These are phyloP conservation scores for Rubia occidens DNA, from an alignment of 305 asterid species.

Conservation along the genomic window DNA sequence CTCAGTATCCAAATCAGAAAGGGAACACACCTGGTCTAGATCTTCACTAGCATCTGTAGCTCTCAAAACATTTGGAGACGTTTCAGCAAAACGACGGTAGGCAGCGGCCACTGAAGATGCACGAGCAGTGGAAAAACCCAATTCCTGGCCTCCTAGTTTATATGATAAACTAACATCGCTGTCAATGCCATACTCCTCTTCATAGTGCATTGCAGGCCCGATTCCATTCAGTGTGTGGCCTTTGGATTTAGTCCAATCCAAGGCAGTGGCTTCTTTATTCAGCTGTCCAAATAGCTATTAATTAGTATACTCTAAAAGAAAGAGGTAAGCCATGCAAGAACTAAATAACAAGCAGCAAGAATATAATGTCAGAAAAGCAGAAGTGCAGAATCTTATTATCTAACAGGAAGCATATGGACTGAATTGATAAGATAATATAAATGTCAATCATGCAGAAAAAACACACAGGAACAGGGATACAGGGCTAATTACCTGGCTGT, in stretches of 20 bases:
- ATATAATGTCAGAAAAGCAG: neutral
- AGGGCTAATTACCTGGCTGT: constrained; percentile 47
- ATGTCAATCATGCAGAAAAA: neutral
- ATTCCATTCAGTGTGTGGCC: constrained; percentile 53
- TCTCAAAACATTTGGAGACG: constrained; percentile 26
- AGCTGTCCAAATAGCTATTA: constrained; percentile 41
- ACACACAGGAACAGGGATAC: neutral
- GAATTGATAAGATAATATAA: neutral
- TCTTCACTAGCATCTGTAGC: constrained; percentile 28
- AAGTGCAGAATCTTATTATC: neutral
- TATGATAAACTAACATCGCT: constrained; percentile 29
- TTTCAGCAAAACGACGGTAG: constrained; percentile 46
- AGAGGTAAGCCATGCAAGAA: neutral
- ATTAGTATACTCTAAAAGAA: constrained; percentile 15
- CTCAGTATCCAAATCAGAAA: neutral
- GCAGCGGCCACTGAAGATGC: constrained; percentile 82
- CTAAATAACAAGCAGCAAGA: neutral
- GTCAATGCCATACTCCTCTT: constrained; percentile 32
- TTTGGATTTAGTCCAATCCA: constrained; percentile 83
- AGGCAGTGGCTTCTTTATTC: constrained; percentile 62
- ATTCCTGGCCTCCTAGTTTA: constrained; percentile 67
- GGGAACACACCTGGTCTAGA: constrained; percentile 23
- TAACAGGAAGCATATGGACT: neutral
- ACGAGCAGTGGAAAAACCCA: constrained; percentile 51
- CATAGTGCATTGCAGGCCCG: constrained; percentile 28